These are phyloP conservation scores for Ophiostoma quercus DNA, from an alignment of 2,329 filamentous ascomycete genomes.

Conservation along the genomic window DNA sequence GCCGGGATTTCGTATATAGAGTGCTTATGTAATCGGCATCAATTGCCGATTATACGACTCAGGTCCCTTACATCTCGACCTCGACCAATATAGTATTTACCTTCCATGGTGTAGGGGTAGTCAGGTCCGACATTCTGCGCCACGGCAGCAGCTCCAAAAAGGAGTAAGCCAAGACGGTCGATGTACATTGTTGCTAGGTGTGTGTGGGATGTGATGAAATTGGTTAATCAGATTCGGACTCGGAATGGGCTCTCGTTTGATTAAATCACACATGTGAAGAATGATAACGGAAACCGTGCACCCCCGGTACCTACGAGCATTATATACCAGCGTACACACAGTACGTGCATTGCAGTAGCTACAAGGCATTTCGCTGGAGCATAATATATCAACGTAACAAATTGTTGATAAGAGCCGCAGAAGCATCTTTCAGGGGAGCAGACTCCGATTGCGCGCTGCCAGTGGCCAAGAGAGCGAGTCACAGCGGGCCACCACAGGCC, in stretches of 20 bases:
- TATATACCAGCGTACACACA: background rate
- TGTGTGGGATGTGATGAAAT: background rate
- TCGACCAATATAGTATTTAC: background rate
- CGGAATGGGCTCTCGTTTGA: background rate
- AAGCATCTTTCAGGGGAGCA: background rate
- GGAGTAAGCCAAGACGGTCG: constrained; percentile 6
- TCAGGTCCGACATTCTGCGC: constrained; percentile 16
- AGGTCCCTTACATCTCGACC: background rate
- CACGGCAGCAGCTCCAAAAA: background rate
- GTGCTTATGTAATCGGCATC: background rate
- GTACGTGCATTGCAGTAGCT: background rate
- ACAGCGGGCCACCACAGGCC: background rate
- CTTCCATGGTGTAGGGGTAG: constrained; percentile 19
- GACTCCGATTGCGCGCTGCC: background rate
- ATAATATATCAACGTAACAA: background rate
- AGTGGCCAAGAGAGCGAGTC: background rate
- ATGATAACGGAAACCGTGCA: constrained; percentile 1
- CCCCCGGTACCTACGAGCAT: background rate
- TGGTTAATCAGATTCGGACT: background rate
- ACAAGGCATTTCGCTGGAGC: background rate
- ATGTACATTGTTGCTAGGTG: background rate
- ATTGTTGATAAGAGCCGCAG: background rate
- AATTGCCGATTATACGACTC: background rate
- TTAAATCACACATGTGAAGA: background rate
- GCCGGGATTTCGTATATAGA: background rate